Conservation (phyloP, 83 land plant species). For the Thuja plicata region DNA sequence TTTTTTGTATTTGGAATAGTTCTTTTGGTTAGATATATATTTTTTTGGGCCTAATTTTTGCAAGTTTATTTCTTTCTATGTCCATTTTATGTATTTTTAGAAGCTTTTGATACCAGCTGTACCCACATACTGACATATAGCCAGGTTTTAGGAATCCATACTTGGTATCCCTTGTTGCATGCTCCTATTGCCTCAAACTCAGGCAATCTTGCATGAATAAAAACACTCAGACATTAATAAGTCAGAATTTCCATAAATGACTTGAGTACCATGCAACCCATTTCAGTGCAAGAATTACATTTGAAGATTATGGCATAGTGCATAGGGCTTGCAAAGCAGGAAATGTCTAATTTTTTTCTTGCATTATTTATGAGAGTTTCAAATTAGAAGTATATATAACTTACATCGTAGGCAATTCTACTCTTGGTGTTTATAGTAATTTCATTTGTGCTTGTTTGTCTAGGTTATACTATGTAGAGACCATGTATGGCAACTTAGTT, state of each 20-base stretch:
- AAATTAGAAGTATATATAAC: too few relatives aligned
- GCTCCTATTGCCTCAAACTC: neutral
- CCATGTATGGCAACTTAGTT: neutral
- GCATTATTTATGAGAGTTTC: neutral
- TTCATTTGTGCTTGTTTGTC: neutral
- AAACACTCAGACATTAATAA: neutral
- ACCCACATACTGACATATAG: neutral
- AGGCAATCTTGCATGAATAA: neutral
- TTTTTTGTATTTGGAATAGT: too few relatives aligned
- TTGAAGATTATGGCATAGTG: neutral
- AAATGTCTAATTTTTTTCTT: too few relatives aligned
- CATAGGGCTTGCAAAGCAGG: neutral
- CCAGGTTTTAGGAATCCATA: neutral
- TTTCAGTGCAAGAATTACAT: neutral
- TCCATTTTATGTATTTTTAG: too few relatives aligned
- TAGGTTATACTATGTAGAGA: neutral
- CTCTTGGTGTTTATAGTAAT: neutral
- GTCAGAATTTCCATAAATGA: neutral
- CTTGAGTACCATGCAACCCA: neutral
- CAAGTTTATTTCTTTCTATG: too few relatives aligned
- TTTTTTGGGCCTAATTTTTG: too few relatives aligned
- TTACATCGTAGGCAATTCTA: neutral
- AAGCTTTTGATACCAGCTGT: neutral
- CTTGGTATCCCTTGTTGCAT: neutral
- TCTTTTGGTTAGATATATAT: too few relatives aligned